Evolutionary conservation across 805 yeast genomes (phyloP), one percentile per base, ranked within the genome.

Genomic region (Dipodascus albidus): DNA sequence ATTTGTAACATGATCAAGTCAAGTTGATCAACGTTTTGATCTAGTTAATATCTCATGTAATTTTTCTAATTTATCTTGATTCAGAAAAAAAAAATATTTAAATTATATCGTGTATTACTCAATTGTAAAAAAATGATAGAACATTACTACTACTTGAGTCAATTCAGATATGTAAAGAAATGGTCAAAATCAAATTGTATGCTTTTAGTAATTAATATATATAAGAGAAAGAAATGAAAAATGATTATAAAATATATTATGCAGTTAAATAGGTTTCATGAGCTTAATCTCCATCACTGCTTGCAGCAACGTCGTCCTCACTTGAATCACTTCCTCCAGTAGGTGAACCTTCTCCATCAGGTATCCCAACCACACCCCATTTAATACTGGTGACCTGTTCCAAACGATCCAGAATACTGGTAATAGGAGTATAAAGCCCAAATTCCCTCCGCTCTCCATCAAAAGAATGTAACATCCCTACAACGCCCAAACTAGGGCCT

Each of bases 401-500:
- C 50, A 90, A 72, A 53, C 97, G 75, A 9, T 74, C 76, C 54
- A 91, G 73, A n/a, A 90, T 79, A 56, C 79, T 81, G 27, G 77
- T 75, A 72, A 90, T 87, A 0, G 96, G 93, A 0, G 95, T 84
- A 65, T 85, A 90, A 49, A 90, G 74, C 0, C 98, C 98, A 71
- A 90, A 86, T 67, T 90, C 96, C 60, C 84, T 83, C 61, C 78
- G 77, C 60, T 87, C 96, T 11, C 98, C 98, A 65, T 90, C 98
- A 65, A 85, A 89, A 0, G 96, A 88, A 67, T 90, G 97, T 49
- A 90, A 71, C 96, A 90, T 89, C 1, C 98, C 98, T 21, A 87
- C 78, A 2, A 87, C 93, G 2, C 96, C 96, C 24, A 90, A 74
- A 0, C 96, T 96, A 4, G 63, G 62, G 17, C 62, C 59, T 2